Evolutionary conservation across 371 early-diverging fungal genomes (phyloP).

Genomic region (Blakeslea trispora): DNA sequence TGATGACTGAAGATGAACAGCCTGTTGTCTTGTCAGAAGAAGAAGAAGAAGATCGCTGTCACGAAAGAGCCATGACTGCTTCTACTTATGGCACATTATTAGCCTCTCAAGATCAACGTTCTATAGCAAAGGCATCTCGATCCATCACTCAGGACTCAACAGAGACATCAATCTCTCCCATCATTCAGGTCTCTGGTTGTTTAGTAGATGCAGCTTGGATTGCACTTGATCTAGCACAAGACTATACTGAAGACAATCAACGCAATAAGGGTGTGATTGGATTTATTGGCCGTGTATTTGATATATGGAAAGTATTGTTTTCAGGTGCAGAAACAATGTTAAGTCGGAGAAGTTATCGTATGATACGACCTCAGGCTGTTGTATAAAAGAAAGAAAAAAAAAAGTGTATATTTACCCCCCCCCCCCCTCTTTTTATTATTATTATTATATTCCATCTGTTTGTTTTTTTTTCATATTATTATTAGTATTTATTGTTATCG

Average conservation of each 20-base stretch:
- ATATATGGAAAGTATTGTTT: slow-evolving; percentile 39
- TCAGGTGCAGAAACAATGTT: slow-evolving; percentile 37
- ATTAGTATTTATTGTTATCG: too few relatives aligned
- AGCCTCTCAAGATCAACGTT: slow-evolving; percentile 3
- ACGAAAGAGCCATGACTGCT: too few relatives aligned
- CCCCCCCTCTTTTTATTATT: too few relatives aligned
- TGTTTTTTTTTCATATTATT: too few relatives aligned
- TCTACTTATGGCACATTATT: slow-evolving; percentile 21
- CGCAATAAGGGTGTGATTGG: slow-evolving; percentile 10
- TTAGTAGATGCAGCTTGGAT: slow-evolving; percentile 30
- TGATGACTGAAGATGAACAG: slow-evolving; percentile 15
- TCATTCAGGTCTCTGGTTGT: slow-evolving; percentile 21
- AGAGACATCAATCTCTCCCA: slow-evolving; percentile 1
- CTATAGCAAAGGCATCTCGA: background rate
- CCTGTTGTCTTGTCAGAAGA: background rate
- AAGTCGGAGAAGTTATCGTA: slow-evolving; percentile 17
- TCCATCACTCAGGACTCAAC: background rate
- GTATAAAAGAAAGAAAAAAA: slow-evolving; percentile 12
- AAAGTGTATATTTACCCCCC: background rate
- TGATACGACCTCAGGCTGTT: slow-evolving; percentile 8
- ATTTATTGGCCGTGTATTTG: slow-evolving; percentile 25
- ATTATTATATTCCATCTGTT: background rate
- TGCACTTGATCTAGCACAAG: slow-evolving; percentile 32
- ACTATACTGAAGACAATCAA: slow-evolving; percentile 8
- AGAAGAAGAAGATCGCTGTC: too few relatives aligned